Percentiles rank a stretch among this genome's conserved stretches.
Conservation (phyloP, 1,284 basidiomycete genomes). For the Entoloma clypeatum region DNA sequence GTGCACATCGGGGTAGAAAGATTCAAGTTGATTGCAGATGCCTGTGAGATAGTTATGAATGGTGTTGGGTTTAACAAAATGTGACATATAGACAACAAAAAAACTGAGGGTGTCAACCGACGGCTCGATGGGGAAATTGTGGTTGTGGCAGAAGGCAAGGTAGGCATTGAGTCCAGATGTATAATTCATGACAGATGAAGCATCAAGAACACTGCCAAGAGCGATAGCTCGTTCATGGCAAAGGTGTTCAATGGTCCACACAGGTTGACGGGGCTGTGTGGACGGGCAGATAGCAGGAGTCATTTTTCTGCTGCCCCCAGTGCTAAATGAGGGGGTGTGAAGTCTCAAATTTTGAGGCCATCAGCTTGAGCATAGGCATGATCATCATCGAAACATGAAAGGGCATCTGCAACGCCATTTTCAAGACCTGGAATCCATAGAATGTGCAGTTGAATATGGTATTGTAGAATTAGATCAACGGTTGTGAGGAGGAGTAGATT, state of each 20-base stretch:
- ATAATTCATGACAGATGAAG: constrained; percentile 17
- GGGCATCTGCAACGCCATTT: constrained; percentile 7
- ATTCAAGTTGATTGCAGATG: constrained; percentile 1
- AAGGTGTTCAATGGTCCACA: constrained; percentile 33
- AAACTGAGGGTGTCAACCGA: constrained; percentile 10
- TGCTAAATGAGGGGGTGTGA: constrained; percentile 26
- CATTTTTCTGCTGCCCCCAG: constrained; percentile 26
- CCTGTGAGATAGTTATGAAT: constrained; percentile 6
- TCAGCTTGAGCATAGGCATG: constrained; percentile 12
- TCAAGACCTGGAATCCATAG: background rate
- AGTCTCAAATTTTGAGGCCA: constrained; percentile 17
- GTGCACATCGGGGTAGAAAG: background rate
- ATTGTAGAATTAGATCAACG: constrained; percentile 24
- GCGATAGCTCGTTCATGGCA: constrained; percentile 30
- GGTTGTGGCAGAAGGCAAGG: constrained; percentile 6
- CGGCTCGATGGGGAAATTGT: constrained; percentile 8
- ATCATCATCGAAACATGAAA: constrained; percentile 10
- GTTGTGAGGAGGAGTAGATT: constrained; percentile 28
- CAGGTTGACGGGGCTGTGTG: constrained; percentile 24
- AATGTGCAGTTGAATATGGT: background rate
- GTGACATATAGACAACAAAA: too few relatives aligned
- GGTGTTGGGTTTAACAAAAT: background rate
- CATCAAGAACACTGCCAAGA: constrained; percentile 30
- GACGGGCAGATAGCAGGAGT: constrained; percentile 10
- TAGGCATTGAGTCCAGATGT: constrained; percentile 10